Evolutionary conservation across 208 protist species (phyloP).

Genomic region (Borovskyia barvae): DNA sequence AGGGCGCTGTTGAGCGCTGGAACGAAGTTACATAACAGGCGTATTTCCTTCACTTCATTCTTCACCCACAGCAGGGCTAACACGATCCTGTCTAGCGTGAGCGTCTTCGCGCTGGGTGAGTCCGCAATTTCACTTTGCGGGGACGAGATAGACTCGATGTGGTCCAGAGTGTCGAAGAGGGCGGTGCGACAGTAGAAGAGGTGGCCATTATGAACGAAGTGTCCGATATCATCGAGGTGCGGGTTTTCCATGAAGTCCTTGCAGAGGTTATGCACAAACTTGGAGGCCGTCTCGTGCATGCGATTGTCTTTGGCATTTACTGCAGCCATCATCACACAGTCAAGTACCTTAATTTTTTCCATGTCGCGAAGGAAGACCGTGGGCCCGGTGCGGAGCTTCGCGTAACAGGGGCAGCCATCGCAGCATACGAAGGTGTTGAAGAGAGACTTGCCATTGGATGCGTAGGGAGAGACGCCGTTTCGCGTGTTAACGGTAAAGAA

Average conservation of each 20-base stretch:
- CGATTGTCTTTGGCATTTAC: conserved; percentile 51
- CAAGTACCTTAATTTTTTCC: conserved; percentile 77
- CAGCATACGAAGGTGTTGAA: conserved; percentile 75
- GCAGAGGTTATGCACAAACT: conserved; percentile 40
- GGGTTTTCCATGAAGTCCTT: conserved; percentile 58
- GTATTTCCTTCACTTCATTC: conserved; percentile 49
- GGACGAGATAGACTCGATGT: conserved; percentile 30
- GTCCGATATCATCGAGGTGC: conserved; percentile 46
- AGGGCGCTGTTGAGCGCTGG: conserved; percentile 44
- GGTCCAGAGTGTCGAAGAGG: conserved; percentile 56
- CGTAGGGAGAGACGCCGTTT: conserved; percentile 27
- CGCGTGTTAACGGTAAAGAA: conserved; percentile 60
- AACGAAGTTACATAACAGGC: conserved; percentile 41
- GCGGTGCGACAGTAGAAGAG: conserved; percentile 60
- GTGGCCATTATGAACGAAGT: conserved; percentile 65
- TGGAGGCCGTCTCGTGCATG: conserved; percentile 40
- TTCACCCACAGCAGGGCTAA: conserved; percentile 56
- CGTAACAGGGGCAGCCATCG: conserved; percentile 66
- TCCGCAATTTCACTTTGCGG: conserved; percentile 17
- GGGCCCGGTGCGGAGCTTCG: conserved; percentile 42
- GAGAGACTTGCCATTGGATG: conserved; percentile 23
- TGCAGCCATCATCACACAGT: conserved; percentile 72
- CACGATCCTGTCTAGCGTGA: conserved; percentile 43
- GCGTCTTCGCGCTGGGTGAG: conserved; percentile 21
- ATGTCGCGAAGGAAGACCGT: conserved; percentile 72